Base-by-base conservation (phyloP, 345 rosid species). In the Lumnitzera racemosa region DNA sequence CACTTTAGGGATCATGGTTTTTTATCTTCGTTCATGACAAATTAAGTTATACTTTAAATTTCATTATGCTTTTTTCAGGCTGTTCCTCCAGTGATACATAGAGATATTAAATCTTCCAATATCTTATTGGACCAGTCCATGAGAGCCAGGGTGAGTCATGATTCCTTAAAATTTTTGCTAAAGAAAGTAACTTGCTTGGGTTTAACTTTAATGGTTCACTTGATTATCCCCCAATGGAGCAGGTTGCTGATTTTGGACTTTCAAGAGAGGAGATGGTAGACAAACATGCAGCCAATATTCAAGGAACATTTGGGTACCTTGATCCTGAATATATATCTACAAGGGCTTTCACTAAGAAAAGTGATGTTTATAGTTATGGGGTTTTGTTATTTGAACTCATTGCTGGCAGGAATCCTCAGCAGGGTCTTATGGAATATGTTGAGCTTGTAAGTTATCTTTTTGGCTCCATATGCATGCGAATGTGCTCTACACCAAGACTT, bases 231-330 rank as follows among this genome's bases (percentile, higher is more conserved):
- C 50, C 73, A 56, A 63, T 58, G 41, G 53, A 67, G 58, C 59
- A 94, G 99, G 97, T 94, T 15, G 95, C 99, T 69, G 99, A 94
- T 76, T 90, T 94, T 70, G 99, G 99, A 36, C 95, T 94, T 52
- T 94, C 99, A 55, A 86, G 97, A 74, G 99, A 90, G 80, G 99
- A 90, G 76, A 81, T 80, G 90, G 88, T 83, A 23, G 85, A 88
- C 61, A 80, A 73, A 60, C 83, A 88, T 49, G 91, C 83, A 5
- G 99, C 85, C 27, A 83, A 90, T 59, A 57, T 95, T 55, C 72
- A 89, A 49, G 99, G 99, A 72, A 94, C 99, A 13, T 88, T 88
- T 65, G 99, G 99, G 59, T 94, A 90, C 68, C 97, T 94, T 47
- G 99, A 94, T 76, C 99, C 99, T 2, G 97, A 94, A 61, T 94